A percentile compares a stretch with the other conserved stretches of the same genome.
Evolutionary conservation across 176 grass and related monocot genomes (phyloP).

Genomic region (Secale cereale): DNA sequence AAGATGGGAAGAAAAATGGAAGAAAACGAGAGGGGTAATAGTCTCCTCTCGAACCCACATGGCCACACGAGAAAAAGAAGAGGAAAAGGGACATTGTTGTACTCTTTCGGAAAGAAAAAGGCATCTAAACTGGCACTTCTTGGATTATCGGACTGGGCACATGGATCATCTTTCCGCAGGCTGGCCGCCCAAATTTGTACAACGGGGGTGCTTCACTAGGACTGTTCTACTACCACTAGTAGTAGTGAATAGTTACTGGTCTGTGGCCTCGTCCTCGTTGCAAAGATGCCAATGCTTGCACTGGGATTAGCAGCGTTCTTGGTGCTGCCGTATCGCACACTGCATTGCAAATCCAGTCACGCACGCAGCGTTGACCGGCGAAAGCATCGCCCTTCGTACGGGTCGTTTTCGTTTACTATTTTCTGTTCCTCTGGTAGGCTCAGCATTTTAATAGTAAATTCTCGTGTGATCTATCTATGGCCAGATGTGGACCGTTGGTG

Average conservation of each 20-base stretch:
- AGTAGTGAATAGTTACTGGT: background rate
- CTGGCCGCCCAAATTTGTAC: background rate
- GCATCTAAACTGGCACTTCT: background rate
- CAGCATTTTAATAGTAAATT: background rate
- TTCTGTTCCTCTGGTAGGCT: background rate
- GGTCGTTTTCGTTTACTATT: constrained; percentile 18
- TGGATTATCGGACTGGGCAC: background rate
- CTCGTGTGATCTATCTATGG: background rate
- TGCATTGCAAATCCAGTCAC: background rate
- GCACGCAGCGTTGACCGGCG: constrained; percentile 1
- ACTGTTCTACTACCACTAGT: background rate
- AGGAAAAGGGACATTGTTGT: background rate
- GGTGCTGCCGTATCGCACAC: background rate
- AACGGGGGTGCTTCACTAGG: background rate
- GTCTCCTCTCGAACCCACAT: background rate
- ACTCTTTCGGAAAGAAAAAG: constrained; percentile 31
- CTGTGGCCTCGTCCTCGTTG: background rate
- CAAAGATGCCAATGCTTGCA: background rate
- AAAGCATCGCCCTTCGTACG: background rate
- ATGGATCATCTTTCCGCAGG: background rate
- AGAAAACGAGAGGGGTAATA: background rate
- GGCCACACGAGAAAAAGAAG: background rate
- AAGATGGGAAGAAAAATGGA: background rate
- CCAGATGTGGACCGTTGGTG: constrained; percentile 8
- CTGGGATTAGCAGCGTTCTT: too few species aligned